A percentile compares a stretch with the other conserved stretches of the same genome.
phyloP scores from a whole-genome alignment of 2,329 filamentous ascomycete genomes.

The Orbilia blumenaviensis region DNA sequence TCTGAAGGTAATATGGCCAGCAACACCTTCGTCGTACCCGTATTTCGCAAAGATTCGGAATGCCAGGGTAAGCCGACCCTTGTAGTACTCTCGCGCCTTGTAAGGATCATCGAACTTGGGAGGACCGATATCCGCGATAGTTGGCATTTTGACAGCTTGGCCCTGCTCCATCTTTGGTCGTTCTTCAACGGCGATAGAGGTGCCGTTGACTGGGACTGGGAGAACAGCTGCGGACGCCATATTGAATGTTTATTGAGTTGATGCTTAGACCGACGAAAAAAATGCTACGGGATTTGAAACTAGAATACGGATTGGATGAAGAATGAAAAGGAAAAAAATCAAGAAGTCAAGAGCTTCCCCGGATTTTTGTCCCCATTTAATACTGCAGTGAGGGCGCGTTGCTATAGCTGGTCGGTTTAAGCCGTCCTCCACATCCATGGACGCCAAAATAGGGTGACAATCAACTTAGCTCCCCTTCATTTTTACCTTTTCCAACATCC shows the following conservation, averaged over 20 bases:
- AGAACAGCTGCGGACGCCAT: slow-evolving; percentile 24
- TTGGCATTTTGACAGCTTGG: slow-evolving; percentile 44
- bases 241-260: neutral
- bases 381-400: neutral
- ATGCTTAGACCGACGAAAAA: neutral
- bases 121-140: slow-evolving; percentile 25
- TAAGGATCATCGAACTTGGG: slow-evolving; percentile 49
- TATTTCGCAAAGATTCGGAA: slow-evolving; percentile 70
- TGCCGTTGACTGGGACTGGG: neutral
- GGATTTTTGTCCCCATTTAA: neutral
- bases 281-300: neutral
- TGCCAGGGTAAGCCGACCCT: slow-evolving; percentile 67
- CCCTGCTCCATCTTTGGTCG: slow-evolving; percentile 40
- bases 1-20: slow-evolving; percentile 58
- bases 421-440: slow-evolving; percentile 1
- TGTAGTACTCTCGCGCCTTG: slow-evolving; percentile 64
- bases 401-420: slow-evolving; percentile 16
- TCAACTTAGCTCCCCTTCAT: neutral
- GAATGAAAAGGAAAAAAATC: neutral
- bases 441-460: slow-evolving; percentile 20
- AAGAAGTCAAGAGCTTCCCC: neutral
- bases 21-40: slow-evolving; percentile 70
- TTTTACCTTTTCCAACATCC: slow-evolving; percentile 9
- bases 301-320: neutral
- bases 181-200: slow-evolving; percentile 5